Conservation (phyloP, 768 basidiomycete genomes). For the Lactarius tabidus region DNA sequence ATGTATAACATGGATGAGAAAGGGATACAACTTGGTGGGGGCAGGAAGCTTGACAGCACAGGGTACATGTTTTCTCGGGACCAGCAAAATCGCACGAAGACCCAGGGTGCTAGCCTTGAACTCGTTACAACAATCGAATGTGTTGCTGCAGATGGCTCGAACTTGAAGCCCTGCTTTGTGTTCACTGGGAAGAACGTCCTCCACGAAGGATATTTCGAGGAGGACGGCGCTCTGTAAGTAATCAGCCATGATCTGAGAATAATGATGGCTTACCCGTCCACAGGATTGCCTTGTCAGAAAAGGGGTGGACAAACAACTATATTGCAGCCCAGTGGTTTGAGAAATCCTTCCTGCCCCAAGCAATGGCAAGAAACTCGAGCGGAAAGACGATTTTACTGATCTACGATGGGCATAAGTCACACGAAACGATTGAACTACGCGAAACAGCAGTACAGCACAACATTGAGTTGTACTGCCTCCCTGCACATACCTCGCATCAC, state of each 20-base stretch:
- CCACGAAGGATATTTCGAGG: neutral
- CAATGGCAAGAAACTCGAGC: no score
- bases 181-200: neutral
- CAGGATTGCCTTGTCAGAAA: no score
- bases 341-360: neutral
- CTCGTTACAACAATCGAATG: neutral
- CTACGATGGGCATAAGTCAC: no score
- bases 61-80: neutral
- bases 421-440: no score
- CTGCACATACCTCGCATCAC: no score
- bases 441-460: no score
- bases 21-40: neutral
- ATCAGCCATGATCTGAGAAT: neutral
- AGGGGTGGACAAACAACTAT: no score
- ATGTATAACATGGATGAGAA: neutral
- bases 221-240: neutral
- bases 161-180: neutral
- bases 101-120: neutral
- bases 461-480: no score
- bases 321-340: no score
- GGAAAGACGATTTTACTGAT: no score
- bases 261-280: no score
- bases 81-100: neutral
- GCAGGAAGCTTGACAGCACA: neutral
- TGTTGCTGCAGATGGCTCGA: neutral